These are phyloP conservation scores for Blastobotrys mokoenaii DNA, from an alignment of 805 yeast genomes.

Conservation along the genomic window DNA sequence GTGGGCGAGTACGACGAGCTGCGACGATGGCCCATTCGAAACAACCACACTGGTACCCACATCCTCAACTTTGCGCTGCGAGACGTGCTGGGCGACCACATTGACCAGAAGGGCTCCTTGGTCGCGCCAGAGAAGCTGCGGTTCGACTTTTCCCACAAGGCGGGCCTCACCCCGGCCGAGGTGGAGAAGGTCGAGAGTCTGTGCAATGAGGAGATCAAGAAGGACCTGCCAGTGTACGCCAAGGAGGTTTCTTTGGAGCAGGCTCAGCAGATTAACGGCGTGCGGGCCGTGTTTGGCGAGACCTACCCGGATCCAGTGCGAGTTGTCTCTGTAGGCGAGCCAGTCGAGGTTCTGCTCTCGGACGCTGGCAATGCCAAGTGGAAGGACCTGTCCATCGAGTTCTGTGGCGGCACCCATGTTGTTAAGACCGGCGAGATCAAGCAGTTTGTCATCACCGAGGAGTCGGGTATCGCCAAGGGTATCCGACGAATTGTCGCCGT, in stretches of 20 bases:
- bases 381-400: conserved; percentile 76
- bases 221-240: conserved; percentile 65
- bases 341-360: conserved; percentile 71
- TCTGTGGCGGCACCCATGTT: conserved; percentile 99
- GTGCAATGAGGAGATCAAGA: conserved; percentile 61
- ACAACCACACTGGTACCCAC: conserved; percentile 98
- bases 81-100: conserved; percentile 74
- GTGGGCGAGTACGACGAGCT: conserved; percentile 85
- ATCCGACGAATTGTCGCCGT: conserved; percentile 97
- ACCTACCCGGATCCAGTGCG: conserved; percentile 98
- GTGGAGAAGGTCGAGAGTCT: conserved; percentile 67
- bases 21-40: conserved; percentile 93
- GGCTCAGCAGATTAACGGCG: conserved; percentile 72
- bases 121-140: conserved; percentile 93
- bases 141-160: conserved; percentile 93
- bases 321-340: conserved; percentile 90
- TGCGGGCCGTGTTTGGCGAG: conserved; percentile 98
- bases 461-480: conserved; percentile 97
- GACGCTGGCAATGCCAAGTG: conserved; percentile 69
- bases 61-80: conserved; percentile 83
- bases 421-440: conserved; percentile 87
- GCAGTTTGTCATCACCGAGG: conserved; percentile 83
- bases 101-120: conserved; percentile 94
- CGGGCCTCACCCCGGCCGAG: conserved; percentile 66
- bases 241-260: conserved; percentile 68